Evolutionary conservation across 129 eudicot species (phyloP), one percentile per base, ranked within the genome.

Genomic region (Centaurea solstitialis): DNA sequence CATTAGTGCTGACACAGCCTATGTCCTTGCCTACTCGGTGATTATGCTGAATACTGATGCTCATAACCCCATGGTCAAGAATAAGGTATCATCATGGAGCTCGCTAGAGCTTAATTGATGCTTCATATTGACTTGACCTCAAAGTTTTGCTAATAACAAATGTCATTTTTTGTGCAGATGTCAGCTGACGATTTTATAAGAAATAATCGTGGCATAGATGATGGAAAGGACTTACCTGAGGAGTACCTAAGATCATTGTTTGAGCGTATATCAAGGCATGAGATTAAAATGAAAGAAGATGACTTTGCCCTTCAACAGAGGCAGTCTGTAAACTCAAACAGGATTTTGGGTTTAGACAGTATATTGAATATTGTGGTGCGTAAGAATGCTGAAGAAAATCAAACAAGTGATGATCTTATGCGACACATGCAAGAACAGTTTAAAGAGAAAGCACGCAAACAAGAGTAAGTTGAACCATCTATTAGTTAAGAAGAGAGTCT

Each of bases 21-120:
- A 95, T 75, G 98, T 90, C 64, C 99, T 95, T 76, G 94, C 99
- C 23, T 95, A 95, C 85, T 95, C 99, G 66, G 97, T 95, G 50
- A 95, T 95, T 83, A 8, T 95, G 93, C 97, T 95, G 76, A 92
- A 95, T 80, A 90, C 97, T n/a, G 99, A 95, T 91, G 99, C 99
- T 39, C 99, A 95, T 79, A 92, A 92, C 77, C 91, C 94, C 57
- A 95, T 88, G 93, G 94, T 95, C 23, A 95, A 95, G 85, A 89
- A 87, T 82, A 95, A 95, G 99, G 99, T 95, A 92, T 67, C 28
- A 37, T 82, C 76, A 45, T 57, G 9, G 62, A 59, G 78, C 28
- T 81, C 37, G 9, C 3, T 79, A 62, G 9, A 72, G 71, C 50
- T 67, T 45, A 24, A 17, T 23, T 64, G 20, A 73, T 74, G 65